phyloP scores from a whole-genome alignment of 768 basidiomycete species.

The Naganishia friedmannii region DNA sequence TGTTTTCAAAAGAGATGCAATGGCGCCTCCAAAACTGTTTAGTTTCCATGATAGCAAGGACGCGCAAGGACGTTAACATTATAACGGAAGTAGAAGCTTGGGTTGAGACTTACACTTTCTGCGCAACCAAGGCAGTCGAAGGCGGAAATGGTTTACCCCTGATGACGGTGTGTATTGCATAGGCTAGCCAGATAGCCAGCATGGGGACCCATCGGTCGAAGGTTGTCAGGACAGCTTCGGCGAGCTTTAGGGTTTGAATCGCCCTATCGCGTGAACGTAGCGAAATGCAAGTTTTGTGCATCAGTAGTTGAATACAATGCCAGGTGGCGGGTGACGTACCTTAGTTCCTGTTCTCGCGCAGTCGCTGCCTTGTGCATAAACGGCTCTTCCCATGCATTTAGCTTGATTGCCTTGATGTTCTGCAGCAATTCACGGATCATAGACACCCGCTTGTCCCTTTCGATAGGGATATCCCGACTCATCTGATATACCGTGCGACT shows the following conservation, averaged over 20 bases:
- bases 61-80: not conserved
- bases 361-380: not conserved
- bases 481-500: constrained; percentile 7
- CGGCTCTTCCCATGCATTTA: constrained; percentile 14
- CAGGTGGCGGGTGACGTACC: not conserved
- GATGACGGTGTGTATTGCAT: constrained; percentile 3
- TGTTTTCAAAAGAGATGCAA: not conserved
- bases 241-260: constrained; percentile 1
- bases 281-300: not conserved
- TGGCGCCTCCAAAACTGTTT: constrained; percentile 8
- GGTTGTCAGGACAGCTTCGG: not conserved
- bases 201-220: constrained; percentile 12
- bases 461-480: constrained; percentile 4
- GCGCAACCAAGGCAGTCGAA: constrained; percentile 7
- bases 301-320: not conserved
- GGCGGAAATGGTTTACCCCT: not conserved
- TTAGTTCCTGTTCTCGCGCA: constrained; percentile 9
- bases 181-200: constrained; percentile 9
- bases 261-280: not conserved
- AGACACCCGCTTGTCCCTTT: constrained; percentile 14
- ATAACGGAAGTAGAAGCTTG: not conserved
- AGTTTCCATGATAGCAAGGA: not conserved
- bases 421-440: constrained; percentile 5
- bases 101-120: not conserved
- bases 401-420: not conserved